Percentiles rank a stretch among this genome's conserved stretches.
These are phyloP conservation scores for Vanilla planifolia DNA, from an alignment of 106 monocot genomes.

Conservation along the genomic window DNA sequence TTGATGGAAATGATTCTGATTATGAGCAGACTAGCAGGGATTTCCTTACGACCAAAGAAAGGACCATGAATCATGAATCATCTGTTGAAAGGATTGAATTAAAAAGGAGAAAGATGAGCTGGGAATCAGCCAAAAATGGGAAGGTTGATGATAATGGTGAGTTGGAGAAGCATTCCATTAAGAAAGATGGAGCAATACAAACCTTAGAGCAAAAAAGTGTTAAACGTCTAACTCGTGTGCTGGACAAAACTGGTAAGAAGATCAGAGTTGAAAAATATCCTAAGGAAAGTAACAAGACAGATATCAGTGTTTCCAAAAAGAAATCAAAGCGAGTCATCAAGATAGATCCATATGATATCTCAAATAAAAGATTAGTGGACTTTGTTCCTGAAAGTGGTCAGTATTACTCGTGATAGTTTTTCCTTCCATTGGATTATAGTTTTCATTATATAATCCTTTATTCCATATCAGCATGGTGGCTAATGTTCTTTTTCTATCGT, in stretches of 20 bases:
- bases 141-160: background rate
- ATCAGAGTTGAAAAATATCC: conserved; percentile 26
- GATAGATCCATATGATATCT: conserved; percentile 62
- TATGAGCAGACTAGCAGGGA: background rate
- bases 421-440: background rate
- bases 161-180: conserved; percentile 5
- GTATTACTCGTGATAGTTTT: conserved; percentile 4
- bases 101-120: conserved; percentile 1
- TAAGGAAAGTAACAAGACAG: conserved; percentile 20
- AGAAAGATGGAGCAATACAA: conserved; percentile 9
- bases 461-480: background rate
- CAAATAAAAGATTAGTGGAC: conserved; percentile 68
- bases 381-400: conserved; percentile 25
- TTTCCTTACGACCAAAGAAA: background rate
- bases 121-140: background rate
- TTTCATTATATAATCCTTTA: conserved; percentile 1
- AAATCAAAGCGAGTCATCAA: conserved; percentile 56
- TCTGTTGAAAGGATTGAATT: conserved; percentile 1
- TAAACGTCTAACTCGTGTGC: conserved; percentile 19
- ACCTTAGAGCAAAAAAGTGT: conserved; percentile 8
- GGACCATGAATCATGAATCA: background rate
- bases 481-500: background rate
- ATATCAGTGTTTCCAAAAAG: conserved; percentile 18
- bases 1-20: conserved; percentile 11
- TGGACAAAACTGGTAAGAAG: conserved; percentile 47